Evolutionary conservation across 805 yeast genomes (phyloP).

Genomic region (Starmerella gropengiesseri): DNA sequence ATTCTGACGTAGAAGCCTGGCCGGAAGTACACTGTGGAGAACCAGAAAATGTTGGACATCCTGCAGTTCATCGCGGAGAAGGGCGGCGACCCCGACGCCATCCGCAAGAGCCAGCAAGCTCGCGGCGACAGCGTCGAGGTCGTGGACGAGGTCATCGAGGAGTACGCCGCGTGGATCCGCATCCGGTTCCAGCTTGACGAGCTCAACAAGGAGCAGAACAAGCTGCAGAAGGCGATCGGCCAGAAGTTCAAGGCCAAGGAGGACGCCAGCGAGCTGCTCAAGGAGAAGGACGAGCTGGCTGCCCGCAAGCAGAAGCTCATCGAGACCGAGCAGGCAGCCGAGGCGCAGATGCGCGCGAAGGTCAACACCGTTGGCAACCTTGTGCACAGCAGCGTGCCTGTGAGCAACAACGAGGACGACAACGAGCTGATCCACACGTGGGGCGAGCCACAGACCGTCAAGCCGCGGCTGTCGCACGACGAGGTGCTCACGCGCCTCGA

Average conservation of each 20-base stretch:
- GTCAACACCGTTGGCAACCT: slow-evolving; percentile 88
- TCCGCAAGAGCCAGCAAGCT: slow-evolving; percentile 80
- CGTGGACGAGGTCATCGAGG: slow-evolving; percentile 88
- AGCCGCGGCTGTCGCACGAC: slow-evolving; percentile 85
- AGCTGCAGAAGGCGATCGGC: slow-evolving; percentile 87
- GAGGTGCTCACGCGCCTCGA: slow-evolving; percentile 88
- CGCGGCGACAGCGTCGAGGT: slow-evolving; percentile 91
- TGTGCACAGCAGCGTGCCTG: slow-evolving; percentile 84
- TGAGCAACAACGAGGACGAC: slow-evolving; percentile 79
- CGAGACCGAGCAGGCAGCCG: slow-evolving; percentile 68
- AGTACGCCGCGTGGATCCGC: slow-evolving; percentile 86
- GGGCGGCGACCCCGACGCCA: slow-evolving; percentile 89
- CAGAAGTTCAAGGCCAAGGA: slow-evolving; percentile 87
- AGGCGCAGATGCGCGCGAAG: slow-evolving; percentile 59
- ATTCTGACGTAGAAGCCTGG: not conserved
- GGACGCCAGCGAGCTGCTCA: slow-evolving; percentile 76
- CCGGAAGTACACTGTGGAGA: not conserved
- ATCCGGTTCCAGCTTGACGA: slow-evolving; percentile 84
- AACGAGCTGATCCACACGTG: slow-evolving; percentile 80
- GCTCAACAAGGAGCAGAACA: slow-evolving; percentile 76
- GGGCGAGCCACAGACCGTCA: slow-evolving; percentile 53
- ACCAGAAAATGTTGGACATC: slow-evolving; percentile 71
- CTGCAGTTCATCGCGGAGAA: slow-evolving; percentile 85
- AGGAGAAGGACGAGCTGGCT: slow-evolving; percentile 65
- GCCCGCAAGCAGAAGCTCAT: slow-evolving; percentile 57